Evolutionary conservation across 768 basidiomycete genomes (phyloP).

Genomic region (Phanerochaete carnosa): DNA sequence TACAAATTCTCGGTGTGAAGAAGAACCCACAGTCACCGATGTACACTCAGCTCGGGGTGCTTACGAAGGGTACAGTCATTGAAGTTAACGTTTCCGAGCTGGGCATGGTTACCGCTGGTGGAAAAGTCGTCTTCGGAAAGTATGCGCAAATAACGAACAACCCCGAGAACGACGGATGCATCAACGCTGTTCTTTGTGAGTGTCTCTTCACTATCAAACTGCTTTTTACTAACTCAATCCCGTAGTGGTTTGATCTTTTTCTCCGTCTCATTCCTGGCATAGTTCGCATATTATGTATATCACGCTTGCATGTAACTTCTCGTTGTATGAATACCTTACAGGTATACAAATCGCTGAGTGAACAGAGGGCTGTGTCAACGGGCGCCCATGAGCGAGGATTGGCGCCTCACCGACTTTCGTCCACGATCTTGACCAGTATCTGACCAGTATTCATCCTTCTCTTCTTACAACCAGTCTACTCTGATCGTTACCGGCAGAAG

Average conservation of each 20-base stretch:
- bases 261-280: neutral
- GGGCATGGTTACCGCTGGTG: constrained; percentile 95
- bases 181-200: constrained; percentile 90
- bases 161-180: constrained; percentile 94
- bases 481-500: neutral
- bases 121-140: constrained; percentile 91
- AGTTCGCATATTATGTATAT: neutral
- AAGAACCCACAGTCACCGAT: constrained; percentile 99
- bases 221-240: neutral
- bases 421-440: neutral
- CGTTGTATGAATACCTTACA: neutral
- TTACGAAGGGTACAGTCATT: constrained; percentile 97
- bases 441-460: neutral
- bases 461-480: neutral
- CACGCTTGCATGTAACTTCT: neutral
- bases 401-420: neutral
- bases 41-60: constrained; percentile 93
- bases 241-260: constrained; percentile 7
- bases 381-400: neutral
- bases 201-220: constrained; percentile 17
- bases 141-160: constrained; percentile 94
- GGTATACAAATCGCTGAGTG: neutral
- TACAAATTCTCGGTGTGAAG: constrained; percentile 97
- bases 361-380: neutral
- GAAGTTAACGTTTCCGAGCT: constrained; percentile 99